Evolutionary conservation across 441 rosid species (phyloP), one percentile per base, ranked within the genome.

Genomic region (Adansonia madagascariensis): DNA sequence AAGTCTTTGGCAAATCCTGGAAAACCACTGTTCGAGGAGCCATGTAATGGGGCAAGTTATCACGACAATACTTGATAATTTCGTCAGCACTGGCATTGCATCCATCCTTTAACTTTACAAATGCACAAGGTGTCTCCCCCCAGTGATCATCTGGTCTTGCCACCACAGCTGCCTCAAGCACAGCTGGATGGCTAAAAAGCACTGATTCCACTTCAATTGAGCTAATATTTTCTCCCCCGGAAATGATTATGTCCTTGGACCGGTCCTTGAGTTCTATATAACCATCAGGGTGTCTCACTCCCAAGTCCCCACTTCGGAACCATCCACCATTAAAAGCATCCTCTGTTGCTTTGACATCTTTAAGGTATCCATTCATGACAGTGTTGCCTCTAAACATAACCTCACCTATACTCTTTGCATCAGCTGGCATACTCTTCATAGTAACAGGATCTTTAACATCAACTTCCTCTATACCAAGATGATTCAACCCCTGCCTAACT

Each of bases 261-360:
- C 75, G 74, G 41, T 77, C 79, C 79, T 46, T 77, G 31, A 77
- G 49, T 77, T 77, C 79, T 24, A 77, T 77, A 52, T 77, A 77
- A 4, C 79, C 75, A 77, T 77, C 79, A 27, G 79, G 60, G 57
- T 77, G 75, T 59, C 60, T 69, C 8, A 77, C 75, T 24, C 74
- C 79, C 75, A 77, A 59, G 49, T 77, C 79, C 68, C 79, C 79
- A 77, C 59, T 77, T 77, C 79, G 79, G 39, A 68, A 69, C 79
- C 79, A 77, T 31, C 79, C 79, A 7, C 61, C 79, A 0, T 59
- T 17, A 11, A 77, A 59, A 61, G 79, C 69, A 11, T 59, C 57
- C 22, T 68, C 44, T 46, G 79, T 77, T 69, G 68, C 75, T 59
- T 68, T 44, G 1, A 46, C 1, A 35, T 77, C 31, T 49, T 77